Conservation (phyloP, 139 green algal genomes). For the Haematococcus lacustris region DNA sequence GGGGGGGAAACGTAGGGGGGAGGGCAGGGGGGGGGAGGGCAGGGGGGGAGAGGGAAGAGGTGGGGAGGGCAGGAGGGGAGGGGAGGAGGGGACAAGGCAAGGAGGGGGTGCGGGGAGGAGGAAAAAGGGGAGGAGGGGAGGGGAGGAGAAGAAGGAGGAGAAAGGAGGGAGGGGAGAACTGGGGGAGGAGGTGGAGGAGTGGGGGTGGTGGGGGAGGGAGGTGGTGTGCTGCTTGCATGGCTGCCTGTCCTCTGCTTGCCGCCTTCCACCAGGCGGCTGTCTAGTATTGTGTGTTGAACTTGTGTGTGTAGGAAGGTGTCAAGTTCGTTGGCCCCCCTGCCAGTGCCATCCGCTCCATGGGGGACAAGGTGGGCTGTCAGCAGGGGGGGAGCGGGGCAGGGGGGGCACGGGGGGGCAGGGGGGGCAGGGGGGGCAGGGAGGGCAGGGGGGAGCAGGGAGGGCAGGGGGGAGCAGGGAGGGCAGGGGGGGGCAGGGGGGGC, state of each 20-base stretch:
- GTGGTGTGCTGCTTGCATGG: too few relatives aligned
- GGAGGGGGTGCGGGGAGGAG: neutral
- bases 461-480: too few relatives aligned
- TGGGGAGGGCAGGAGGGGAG: neutral
- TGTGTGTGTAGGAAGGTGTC: constrained; percentile 29
- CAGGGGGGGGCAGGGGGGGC: too few relatives aligned
- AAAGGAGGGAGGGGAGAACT: neutral
- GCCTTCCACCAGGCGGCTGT: neutral
- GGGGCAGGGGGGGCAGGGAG: too few relatives aligned
- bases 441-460: too few relatives aligned
- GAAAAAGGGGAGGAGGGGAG: neutral
- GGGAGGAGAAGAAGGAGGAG: neutral
- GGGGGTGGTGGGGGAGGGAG: too few relatives aligned
- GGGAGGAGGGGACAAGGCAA: neutral
- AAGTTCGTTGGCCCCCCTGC: constrained; percentile 68
- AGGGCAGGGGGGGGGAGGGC: neutral
- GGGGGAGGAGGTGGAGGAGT: neutral
- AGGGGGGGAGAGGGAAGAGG: neutral
- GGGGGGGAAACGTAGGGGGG: neutral
- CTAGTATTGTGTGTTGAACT: neutral
- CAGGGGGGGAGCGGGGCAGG: too few relatives aligned
- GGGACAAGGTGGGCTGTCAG: constrained; percentile 76
- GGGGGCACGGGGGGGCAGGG: too few relatives aligned
- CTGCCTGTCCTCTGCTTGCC: too few relatives aligned
- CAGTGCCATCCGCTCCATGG: constrained; percentile 53